These are phyloP conservation scores for Mortierella sp. DNA, from an alignment of 371 early-diverging fungal species.

Conservation along the genomic window DNA sequence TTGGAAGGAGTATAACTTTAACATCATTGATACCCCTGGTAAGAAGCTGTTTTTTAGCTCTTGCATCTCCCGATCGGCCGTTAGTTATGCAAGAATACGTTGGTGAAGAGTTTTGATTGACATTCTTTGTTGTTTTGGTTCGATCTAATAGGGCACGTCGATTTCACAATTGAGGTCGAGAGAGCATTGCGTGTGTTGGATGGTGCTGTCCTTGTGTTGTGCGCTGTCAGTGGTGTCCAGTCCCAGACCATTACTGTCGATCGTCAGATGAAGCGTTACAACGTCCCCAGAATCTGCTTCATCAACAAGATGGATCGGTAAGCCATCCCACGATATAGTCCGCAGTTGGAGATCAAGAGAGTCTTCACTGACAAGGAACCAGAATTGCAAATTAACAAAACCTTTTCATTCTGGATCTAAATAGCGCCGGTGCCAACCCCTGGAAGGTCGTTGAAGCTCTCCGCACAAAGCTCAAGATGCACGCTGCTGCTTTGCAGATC, in stretches of 20 bases:
- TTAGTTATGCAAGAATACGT: neutral
- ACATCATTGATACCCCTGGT: slow-evolving; percentile 95
- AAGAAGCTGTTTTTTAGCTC: slow-evolving; percentile 18
- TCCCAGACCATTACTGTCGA: slow-evolving; percentile 98
- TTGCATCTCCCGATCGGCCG: neutral
- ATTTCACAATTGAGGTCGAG: slow-evolving; percentile 95
- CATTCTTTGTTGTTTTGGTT: neutral
- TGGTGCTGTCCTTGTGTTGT: slow-evolving; percentile 90
- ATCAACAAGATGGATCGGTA: slow-evolving; percentile 94
- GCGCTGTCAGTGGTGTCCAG: slow-evolving; percentile 91
- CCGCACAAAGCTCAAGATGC: slow-evolving; percentile 88
- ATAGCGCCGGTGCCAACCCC: slow-evolving; percentile 94
- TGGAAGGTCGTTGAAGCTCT: slow-evolving; percentile 93
- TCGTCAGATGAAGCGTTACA: slow-evolving; percentile 93
- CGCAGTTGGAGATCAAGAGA: neutral
- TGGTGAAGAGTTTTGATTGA: neutral
- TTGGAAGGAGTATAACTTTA: slow-evolving; percentile 86
- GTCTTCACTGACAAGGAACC: neutral
- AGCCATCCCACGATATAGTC: neutral
- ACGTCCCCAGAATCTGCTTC: slow-evolving; percentile 89
- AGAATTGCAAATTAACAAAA: neutral
- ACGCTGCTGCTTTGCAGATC: slow-evolving; percentile 94
- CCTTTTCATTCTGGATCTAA: neutral
- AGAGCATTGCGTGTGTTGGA: slow-evolving; percentile 93
- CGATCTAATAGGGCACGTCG: slow-evolving; percentile 84